Evolutionary conservation across 129 eudicot genomes (phyloP).

Genomic region (sunflower (Helianthus annuus)): HanXRQr2.0-SUNRISE NC_035442.2:43265853-43266352

Average conservation of each 20-base stretch:
- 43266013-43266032: too few species aligned
- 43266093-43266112: too few species aligned
- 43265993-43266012: too few species aligned
- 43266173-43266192: constrained; percentile 64
- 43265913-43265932: constrained; percentile 90
- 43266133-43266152: constrained; percentile 63
- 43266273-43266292: constrained; percentile 85
- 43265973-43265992: too few species aligned
- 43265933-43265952: constrained; percentile 88
- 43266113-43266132: constrained; percentile 68
- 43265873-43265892: constrained; percentile 50
- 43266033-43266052: too few species aligned
- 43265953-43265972: constrained; percentile 85
- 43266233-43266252: constrained; percentile 32
- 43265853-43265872: constrained; percentile 90
- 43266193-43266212: constrained; percentile 94
- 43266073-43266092: too few species aligned
- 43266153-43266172: constrained; percentile 70
- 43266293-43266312: constrained; percentile 82
- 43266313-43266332: constrained; percentile 80
- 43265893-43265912: constrained; percentile 67
- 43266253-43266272: constrained; percentile 57
- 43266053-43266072: too few species aligned
- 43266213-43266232: constrained; percentile 86
- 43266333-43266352: constrained; percentile 87